Percentiles rank a stretch among this genome's conserved stretches.
Evolutionary conservation across 306 rosid species (phyloP).

Genomic region (Cucurbita argyrosperma): DNA sequence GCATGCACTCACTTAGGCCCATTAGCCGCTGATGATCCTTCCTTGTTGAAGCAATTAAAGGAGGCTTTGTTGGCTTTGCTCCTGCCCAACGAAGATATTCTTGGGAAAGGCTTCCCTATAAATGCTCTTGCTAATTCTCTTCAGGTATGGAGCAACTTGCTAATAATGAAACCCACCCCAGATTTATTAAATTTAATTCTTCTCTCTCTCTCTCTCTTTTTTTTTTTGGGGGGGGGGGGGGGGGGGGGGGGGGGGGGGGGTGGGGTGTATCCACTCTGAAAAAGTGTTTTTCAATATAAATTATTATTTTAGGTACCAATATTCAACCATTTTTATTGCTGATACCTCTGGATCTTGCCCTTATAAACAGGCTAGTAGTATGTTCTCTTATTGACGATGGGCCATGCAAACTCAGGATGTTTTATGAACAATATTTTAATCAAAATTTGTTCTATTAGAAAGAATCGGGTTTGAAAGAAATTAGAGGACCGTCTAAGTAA

Average conservation of each 20-base stretch:
- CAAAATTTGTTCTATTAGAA: neutral
- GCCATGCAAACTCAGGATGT: neutral
- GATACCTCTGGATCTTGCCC: neutral
- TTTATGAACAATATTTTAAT: neutral
- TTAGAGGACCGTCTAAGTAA: neutral
- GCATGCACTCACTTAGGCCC: constrained; percentile 93
- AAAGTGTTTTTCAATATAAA: neutral
- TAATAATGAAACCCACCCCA: neutral
- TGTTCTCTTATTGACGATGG: neutral
- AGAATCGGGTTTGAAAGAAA: neutral
- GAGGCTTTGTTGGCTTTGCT: constrained; percentile 87
- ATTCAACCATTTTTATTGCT: neutral
- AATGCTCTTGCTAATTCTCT: constrained; percentile 87
- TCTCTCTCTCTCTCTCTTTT: too few species aligned
- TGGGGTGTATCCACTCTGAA: neutral
- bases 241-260: too few species aligned
- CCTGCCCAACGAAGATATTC: constrained; percentile 58
- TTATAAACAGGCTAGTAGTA: neutral
- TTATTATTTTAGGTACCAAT: neutral
- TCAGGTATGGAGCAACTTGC: constrained; percentile 34
- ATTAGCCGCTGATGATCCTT: constrained; percentile 65
- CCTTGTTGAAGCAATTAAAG: constrained; percentile 71
- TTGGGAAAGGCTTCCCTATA: constrained; percentile 71
- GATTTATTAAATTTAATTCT: too few species aligned
- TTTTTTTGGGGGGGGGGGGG: too few species aligned